A percentile compares a stretch with the other conserved stretches of the same genome.
These are phyloP conservation scores for Athelia sp. DNA, from an alignment of 1,284 basidiomycete species.

Conservation along the genomic window DNA sequence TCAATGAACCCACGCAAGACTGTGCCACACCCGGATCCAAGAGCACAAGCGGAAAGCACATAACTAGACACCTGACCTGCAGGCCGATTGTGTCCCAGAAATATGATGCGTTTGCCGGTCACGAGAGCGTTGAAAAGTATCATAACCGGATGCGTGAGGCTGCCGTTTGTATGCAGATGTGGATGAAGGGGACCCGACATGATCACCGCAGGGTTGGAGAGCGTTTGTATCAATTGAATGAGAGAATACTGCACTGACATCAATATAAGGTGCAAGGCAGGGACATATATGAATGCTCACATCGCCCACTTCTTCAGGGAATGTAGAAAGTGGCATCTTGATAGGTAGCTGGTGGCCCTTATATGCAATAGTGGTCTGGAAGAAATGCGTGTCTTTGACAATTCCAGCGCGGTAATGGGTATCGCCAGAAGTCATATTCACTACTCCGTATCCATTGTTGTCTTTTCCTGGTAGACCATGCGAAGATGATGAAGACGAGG, in stretches of 20 bases:
- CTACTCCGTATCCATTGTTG: conserved; percentile 5
- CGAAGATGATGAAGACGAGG: conserved; percentile 60
- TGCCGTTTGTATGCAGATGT: conserved; percentile 89
- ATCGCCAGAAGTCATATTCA: conserved; percentile 36
- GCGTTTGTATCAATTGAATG: conserved; percentile 85
- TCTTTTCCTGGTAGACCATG: conserved; percentile 19
- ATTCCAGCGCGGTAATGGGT: conserved; percentile 41
- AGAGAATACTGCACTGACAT: conserved; percentile 73
- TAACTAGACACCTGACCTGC: conserved; percentile 85
- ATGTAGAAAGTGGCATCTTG: conserved; percentile 80
- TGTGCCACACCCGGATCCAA: conserved; percentile 86
- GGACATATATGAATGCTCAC: conserved; percentile 42
- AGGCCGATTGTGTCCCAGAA: conserved; percentile 84
- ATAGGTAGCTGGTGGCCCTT: conserved; percentile 78
- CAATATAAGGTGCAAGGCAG: conserved; percentile 9
- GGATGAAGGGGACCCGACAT: conserved; percentile 81
- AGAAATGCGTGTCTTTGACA: conserved; percentile 90
- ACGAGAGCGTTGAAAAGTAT: conserved; percentile 93
- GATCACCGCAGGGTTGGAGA: conserved; percentile 63
- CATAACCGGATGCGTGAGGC: conserved; percentile 89
- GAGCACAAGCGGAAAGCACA: conserved; percentile 89
- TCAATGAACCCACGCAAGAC: conserved; percentile 83
- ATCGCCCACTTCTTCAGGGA: conserved; percentile 94
- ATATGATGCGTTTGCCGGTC: conserved; percentile 91
- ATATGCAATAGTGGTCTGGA: conserved; percentile 80